Evolutionary conservation across 768 basidiomycete species (phyloP), one percentile per base, ranked within the genome.

Genomic region (Russula sp.): DNA sequence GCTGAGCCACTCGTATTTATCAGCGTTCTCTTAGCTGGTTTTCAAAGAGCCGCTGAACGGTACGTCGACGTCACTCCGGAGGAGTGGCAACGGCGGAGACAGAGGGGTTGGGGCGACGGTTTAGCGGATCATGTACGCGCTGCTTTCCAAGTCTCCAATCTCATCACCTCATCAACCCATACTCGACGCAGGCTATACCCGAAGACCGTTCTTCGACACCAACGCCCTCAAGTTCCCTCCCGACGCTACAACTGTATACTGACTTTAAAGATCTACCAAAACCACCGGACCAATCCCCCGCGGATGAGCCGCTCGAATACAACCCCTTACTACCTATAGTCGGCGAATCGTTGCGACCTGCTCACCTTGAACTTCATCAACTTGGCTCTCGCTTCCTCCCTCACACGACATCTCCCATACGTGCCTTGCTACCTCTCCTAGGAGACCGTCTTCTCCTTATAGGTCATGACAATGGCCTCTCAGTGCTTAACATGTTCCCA

Each of bases 331-430:
- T 77, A 42, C 81, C 79, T 49, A 77, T 80, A 61, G 70, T 79
- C 22, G 80, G 78, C 71, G 82, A 84, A 69, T 75, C 67, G 22
- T 76, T 83, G n/a, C 71, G 73, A 16, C 88, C 89, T 0, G 84
- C 81, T 1, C 88, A 85, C 68, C 75, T 91, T 22, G 81, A 80
- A 65, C 73, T 93, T 54, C 86, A 86, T 68, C 82, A 89, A 47
- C 92, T 94, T 71, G 91, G 91, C 22, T 93, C 91, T 20, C 82
- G 91, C 16, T 94, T 94, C 71, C 77, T 94, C 39, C 91, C 91
- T 11, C 91, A 94, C 69, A 76, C 90, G 16, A 87, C 82, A 2
- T 79, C 82, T 0, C 89, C 82, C 37, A 93, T 94, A 63, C 83
- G 85, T 59, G 87, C 88, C 72, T 72, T 92, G 11, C 78, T 94